Evolutionary conservation across 2,329 filamentous ascomycete genomes (phyloP).

Genomic region (Lasiodiplodia gonubiensis): DNA sequence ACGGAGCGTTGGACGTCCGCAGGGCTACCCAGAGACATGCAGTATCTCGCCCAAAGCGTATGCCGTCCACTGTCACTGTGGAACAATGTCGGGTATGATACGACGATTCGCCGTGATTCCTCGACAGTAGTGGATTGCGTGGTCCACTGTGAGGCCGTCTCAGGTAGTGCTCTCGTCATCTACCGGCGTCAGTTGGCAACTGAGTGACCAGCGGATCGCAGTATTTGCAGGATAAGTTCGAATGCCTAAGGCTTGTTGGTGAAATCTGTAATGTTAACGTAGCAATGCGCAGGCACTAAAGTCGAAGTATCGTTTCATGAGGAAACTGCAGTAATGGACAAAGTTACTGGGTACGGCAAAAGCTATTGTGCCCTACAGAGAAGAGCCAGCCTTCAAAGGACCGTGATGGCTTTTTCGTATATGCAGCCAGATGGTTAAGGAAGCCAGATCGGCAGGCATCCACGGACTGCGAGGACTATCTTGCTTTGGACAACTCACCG

Average conservation of each 20-base stretch:
- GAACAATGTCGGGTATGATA: not conserved
- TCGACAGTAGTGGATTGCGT: not conserved
- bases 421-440: not conserved
- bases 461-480: not conserved
- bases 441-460: not conserved
- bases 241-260: not conserved
- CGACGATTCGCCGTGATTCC: not conserved
- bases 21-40: not conserved
- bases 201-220: not conserved
- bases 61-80: not conserved
- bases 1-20: not conserved
- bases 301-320: not conserved
- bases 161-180: not conserved
- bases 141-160: not conserved
- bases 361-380: not conserved
- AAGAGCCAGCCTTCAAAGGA: not conserved
- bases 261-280: not conserved
- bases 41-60: not conserved
- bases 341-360: not conserved
- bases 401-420: not conserved
- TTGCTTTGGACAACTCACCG: not conserved
- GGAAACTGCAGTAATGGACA: not conserved
- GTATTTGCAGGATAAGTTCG: not conserved
- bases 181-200: not conserved
- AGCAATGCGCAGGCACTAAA: not conserved